Percentiles rank a stretch among this genome's conserved stretches.
Conservation (phyloP, 2,329 filamentous ascomycete genomes). For the Didymella arachidicola region DNA sequence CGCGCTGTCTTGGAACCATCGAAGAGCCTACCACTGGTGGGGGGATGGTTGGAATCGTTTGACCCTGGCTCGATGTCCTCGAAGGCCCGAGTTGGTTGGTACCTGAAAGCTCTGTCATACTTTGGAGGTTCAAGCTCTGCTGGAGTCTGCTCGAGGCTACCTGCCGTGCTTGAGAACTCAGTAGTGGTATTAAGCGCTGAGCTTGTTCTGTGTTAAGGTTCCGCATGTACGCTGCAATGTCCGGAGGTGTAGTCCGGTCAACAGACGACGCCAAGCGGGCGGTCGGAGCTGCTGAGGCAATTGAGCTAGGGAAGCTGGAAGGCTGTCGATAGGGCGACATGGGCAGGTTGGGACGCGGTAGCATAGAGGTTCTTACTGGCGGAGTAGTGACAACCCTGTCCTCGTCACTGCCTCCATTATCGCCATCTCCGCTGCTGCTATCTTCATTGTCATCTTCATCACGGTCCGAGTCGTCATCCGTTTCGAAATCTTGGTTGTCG, state of each 20-base stretch:
- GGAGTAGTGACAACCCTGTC: neutral
- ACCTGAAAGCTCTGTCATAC: neutral
- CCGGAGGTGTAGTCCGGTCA: conserved; percentile 1
- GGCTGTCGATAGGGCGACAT: neutral
- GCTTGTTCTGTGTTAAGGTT: conserved; percentile 20
- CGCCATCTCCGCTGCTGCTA: neutral
- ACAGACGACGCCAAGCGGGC: neutral
- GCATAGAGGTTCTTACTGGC: neutral
- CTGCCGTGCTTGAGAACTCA: conserved; percentile 17
- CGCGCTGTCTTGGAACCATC: neutral
- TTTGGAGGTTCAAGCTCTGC: neutral
- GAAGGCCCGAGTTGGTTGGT: neutral
- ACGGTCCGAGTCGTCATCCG: too few relatives aligned
- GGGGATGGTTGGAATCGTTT: neutral
- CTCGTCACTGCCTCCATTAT: neutral
- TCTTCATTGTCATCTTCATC: neutral
- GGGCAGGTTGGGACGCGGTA: conserved; percentile 9
- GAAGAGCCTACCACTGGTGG: neutral
- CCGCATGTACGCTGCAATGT: conserved; percentile 23
- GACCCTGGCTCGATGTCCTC: neutral
- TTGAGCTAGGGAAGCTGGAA: neutral
- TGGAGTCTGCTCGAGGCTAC: neutral
- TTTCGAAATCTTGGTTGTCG: neutral
- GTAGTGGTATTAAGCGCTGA: conserved; percentile 12
- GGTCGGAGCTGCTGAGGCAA: neutral